Percentiles rank a stretch among this genome's conserved stretches.
Conservation (phyloP, 2,329 filamentous ascomycete species). For the Apiospora malaysiana region DNA sequence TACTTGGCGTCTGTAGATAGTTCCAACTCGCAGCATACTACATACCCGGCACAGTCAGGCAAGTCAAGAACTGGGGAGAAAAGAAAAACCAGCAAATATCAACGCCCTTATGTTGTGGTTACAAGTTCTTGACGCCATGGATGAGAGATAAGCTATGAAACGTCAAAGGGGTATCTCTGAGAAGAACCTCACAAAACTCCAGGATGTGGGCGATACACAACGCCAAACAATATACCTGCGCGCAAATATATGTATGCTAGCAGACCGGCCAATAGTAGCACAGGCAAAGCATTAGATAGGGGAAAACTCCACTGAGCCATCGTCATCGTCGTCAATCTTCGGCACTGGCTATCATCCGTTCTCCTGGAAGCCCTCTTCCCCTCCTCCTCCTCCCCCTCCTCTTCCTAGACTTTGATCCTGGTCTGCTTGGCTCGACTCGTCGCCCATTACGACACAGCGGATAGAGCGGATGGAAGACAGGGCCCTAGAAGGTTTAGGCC, state of each 20-base stretch:
- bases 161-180: constrained; percentile 1
- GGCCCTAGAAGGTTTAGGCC: neutral
- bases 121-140: neutral
- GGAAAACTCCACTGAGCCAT: neutral
- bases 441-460: neutral
- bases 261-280: neutral
- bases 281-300: neutral
- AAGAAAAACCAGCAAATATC: neutral
- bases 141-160: neutral
- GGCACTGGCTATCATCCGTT: neutral
- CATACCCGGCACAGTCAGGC: neutral
- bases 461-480: neutral
- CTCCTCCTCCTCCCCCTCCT: too few relatives aligned
- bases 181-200: constrained; percentile 9
- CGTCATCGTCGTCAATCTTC: too few relatives aligned
- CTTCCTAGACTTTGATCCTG: neutral
- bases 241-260: neutral
- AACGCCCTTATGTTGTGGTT: neutral
- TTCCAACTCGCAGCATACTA: neutral
- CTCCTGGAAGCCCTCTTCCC: neutral
- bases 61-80: neutral
- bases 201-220: neutral
- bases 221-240: neutral
- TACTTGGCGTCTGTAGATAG: neutral
- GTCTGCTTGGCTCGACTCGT: neutral